These are phyloP conservation scores for Glomus cerebriforme DNA, from an alignment of 192 early-diverging fungal species.

Conservation along the genomic window DNA sequence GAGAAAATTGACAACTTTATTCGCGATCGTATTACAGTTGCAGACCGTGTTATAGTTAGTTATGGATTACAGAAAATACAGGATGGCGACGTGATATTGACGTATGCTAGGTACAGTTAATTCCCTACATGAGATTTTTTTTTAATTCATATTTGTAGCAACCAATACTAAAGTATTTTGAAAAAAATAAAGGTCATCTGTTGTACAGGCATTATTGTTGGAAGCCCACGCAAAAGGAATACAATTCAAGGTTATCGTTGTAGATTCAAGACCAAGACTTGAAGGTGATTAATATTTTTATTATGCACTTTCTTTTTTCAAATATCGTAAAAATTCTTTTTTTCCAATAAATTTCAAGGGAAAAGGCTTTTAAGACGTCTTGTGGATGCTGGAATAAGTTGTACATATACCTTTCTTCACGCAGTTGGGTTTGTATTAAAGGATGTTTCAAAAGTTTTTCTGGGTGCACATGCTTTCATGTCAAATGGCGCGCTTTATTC, in stretches of 20 bases:
- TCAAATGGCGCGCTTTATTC: slow-evolving; percentile 92
- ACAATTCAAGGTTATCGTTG: slow-evolving; percentile 89
- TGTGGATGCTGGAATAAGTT: slow-evolving; percentile 64
- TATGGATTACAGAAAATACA: slow-evolving; percentile 87
- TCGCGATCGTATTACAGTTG: slow-evolving; percentile 83
- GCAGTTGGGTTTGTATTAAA: slow-evolving; percentile 77
- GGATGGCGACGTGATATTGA: slow-evolving; percentile 90
- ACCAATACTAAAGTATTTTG: not conserved
- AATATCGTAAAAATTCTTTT: not conserved
- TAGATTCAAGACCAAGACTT: slow-evolving; percentile 84
- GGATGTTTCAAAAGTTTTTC: slow-evolving; percentile 88
- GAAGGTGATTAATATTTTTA: slow-evolving; percentile 64
- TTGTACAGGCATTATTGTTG: slow-evolving; percentile 76
- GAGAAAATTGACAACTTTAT: slow-evolving; percentile 87
- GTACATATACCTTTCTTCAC: slow-evolving; percentile 70
- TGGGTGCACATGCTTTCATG: slow-evolving; percentile 91
- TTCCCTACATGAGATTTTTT: not conserved
- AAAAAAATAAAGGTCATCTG: slow-evolving; percentile 62
- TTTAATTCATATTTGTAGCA: not conserved
- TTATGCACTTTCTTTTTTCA: not conserved
- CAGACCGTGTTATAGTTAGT: slow-evolving; percentile 77
- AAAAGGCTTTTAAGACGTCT: slow-evolving; percentile 64
- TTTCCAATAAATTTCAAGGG: slow-evolving; percentile 42
- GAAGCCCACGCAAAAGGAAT: slow-evolving; percentile 73
- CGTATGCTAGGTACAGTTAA: slow-evolving; percentile 64